Percentiles rank a stretch among this genome's conserved stretches.
Conservation (phyloP, 2,329 filamentous ascomycete species). For the Monosporascus sp. region DNA sequence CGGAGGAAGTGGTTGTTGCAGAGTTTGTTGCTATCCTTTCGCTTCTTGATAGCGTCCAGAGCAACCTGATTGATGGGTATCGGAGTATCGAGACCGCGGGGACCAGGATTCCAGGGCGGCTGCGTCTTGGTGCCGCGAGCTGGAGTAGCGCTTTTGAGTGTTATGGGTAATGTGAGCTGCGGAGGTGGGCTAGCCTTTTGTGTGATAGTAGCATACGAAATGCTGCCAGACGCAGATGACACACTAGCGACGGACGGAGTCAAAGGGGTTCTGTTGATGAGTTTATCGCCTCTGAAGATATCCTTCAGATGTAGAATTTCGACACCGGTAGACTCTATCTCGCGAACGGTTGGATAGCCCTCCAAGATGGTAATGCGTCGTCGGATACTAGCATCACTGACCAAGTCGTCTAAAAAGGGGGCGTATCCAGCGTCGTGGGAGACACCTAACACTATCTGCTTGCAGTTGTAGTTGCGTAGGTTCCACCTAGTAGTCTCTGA, state of each 20-base stretch:
- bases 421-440: constrained; percentile 58
- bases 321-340: constrained; percentile 42
- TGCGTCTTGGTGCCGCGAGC: constrained; percentile 19
- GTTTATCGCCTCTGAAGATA: constrained; percentile 51
- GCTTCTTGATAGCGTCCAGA: constrained; percentile 51
- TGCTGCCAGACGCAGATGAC: constrained; percentile 6
- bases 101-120: constrained; percentile 46
- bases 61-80: constrained; percentile 40
- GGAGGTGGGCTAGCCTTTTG: constrained; percentile 38
- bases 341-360: constrained; percentile 44
- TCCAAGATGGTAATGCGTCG: constrained; percentile 49
- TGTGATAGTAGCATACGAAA: constrained; percentile 38
- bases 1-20: constrained; percentile 59
- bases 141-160: constrained; percentile 22
- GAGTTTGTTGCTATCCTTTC: constrained; percentile 49
- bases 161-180: constrained; percentile 36
- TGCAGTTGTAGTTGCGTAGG: constrained; percentile 55
- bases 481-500: constrained; percentile 51
- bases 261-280: constrained; percentile 32
- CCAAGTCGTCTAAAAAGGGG: constrained; percentile 51
- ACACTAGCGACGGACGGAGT: constrained; percentile 20
- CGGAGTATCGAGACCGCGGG: constrained; percentile 48
- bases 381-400: constrained; percentile 36
- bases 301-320: constrained; percentile 40
- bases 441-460: constrained; percentile 54